Evolutionary conservation across 768 basidiomycete species (phyloP).

Genomic region (Artomyces pyxidatus): DNA sequence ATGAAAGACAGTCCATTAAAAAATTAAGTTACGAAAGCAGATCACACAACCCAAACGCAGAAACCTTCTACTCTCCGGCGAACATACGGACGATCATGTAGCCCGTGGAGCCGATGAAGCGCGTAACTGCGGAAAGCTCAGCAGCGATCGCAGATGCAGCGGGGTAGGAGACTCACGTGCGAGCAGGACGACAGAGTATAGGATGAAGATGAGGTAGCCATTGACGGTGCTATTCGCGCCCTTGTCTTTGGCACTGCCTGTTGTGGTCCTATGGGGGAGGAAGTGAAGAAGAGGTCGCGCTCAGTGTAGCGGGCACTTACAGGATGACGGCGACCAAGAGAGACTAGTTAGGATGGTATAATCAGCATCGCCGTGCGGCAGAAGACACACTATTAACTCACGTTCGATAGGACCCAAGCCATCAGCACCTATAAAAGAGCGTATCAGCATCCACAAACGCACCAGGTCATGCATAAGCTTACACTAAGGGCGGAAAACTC

Average conservation of each 20-base stretch:
- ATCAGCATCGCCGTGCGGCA: neutral
- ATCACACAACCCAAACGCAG: too few relatives aligned
- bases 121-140: slow-evolving; percentile 47
- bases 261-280: slow-evolving; percentile 31
- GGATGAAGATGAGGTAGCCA: slow-evolving; percentile 83
- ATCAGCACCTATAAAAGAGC: slow-evolving; percentile 50
- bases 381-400: slow-evolving; percentile 27
- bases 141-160: neutral
- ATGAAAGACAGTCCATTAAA: too few relatives aligned
- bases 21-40: too few relatives aligned
- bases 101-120: slow-evolving; percentile 72
- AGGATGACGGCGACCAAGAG: slow-evolving; percentile 69
- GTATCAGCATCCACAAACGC: slow-evolving; percentile 16
- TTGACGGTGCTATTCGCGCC: slow-evolving; percentile 52
- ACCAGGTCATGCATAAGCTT: slow-evolving; percentile 14
- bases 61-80: slow-evolving; percentile 73
- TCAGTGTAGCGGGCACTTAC: slow-evolving; percentile 30
- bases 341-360: slow-evolving; percentile 31
- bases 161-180: slow-evolving; percentile 61
- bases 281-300: neutral
- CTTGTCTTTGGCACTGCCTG: slow-evolving; percentile 38
- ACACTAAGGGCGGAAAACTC: neutral
- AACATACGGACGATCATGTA: slow-evolving; percentile 86
- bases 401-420: slow-evolving; percentile 85
- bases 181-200: slow-evolving; percentile 83